These are phyloP conservation scores for Sphaerosporella brunnea DNA, from an alignment of 495 filamentous ascomycete genomes.

Conservation along the genomic window DNA sequence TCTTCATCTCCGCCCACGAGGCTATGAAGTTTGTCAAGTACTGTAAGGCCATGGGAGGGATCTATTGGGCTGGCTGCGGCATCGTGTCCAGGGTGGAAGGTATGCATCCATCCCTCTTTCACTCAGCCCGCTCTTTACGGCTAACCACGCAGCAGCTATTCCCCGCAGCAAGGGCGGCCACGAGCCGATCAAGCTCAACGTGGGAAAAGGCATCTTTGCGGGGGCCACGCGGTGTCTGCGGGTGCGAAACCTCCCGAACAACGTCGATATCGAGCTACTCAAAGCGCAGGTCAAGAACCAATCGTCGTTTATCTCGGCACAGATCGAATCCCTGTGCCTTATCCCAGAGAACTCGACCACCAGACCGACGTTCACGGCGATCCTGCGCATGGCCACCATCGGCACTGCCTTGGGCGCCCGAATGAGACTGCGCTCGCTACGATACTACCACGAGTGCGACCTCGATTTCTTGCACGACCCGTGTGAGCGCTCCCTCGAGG, in stretches of 20 bases:
- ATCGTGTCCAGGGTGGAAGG: background rate
- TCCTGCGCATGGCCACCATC: background rate
- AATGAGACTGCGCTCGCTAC: background rate
- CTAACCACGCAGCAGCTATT: constrained; percentile 5
- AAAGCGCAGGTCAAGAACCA: background rate
- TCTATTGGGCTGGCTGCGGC: constrained; percentile 6
- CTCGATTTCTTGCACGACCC: background rate
- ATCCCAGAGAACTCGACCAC: background rate
- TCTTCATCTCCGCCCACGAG: constrained; percentile 3
- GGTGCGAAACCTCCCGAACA: constrained; percentile 3
- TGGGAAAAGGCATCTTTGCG: constrained; percentile 1
- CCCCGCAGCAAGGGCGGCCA: constrained; percentile 7
- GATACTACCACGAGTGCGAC: background rate
- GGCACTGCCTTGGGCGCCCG: constrained; percentile 1
- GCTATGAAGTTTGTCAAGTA: constrained; percentile 1
- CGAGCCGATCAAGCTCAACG: constrained; percentile 9
- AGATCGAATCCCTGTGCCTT: background rate
- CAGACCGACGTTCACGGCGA: background rate
- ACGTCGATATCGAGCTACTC: background rate
- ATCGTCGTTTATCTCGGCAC: background rate
- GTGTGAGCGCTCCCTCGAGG: background rate
- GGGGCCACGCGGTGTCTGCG: constrained; percentile 1
- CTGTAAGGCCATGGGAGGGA: background rate
- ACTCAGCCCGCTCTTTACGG: too few species aligned
- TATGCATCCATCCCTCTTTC: too few species aligned